A percentile compares a stretch with the other conserved stretches of the same genome.
Conservation (phyloP, 257 asterid species). For the Solanum piurae region DNA sequence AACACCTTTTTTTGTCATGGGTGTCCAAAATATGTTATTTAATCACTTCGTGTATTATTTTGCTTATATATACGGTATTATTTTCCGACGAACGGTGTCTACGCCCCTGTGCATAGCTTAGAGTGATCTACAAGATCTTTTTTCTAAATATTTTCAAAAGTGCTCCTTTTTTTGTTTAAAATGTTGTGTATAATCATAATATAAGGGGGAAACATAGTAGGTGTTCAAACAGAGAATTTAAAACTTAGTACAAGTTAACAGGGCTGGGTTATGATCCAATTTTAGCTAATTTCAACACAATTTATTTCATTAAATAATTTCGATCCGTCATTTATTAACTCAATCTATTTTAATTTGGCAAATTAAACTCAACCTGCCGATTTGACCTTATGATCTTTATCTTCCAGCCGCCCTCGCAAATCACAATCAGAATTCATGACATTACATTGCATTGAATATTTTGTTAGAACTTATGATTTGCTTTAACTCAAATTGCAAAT, state of each 20-base stretch:
- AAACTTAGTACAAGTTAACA: not conserved
- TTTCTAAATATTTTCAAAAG: no score
- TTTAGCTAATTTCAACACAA: not conserved
- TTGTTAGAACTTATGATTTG: not conserved
- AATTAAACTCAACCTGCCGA: no score
- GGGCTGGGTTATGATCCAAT: not conserved
- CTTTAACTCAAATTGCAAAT: not conserved
- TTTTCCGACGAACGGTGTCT: no score
- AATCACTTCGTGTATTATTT: no score
- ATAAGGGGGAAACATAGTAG: fast-evolving
- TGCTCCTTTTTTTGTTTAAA: no score
- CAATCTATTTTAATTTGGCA: not conserved
- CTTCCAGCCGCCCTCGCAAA: not conserved
- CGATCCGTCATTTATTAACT: not conserved
- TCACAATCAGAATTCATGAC: not conserved
- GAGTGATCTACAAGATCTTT: no score
- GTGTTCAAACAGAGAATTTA: not conserved
- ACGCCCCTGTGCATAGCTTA: no score
- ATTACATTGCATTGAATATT: not conserved
- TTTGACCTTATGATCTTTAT: not conserved
- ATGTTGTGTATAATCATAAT: not conserved
- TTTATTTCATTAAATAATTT: not conserved
- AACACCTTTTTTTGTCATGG: no score
- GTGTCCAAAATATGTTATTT: no score
- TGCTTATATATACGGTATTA: no score